Evolutionary conservation across 495 filamentous ascomycete genomes (phyloP).

Genomic region (Aspergillus affinis): DNA sequence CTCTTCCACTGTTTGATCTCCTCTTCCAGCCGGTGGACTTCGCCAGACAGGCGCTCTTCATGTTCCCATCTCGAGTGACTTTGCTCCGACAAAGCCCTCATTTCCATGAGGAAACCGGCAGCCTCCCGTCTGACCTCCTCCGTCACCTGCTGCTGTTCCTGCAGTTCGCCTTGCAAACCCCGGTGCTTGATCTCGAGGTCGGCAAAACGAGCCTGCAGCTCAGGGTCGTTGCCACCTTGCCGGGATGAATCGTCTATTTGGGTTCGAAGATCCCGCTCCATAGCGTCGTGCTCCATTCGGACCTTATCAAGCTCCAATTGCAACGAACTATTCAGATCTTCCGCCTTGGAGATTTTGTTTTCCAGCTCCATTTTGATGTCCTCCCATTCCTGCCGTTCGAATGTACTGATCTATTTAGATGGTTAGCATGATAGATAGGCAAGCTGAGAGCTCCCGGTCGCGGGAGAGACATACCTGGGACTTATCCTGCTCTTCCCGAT

Average conservation of each 20-base stretch:
- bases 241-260: slow-evolving; percentile 58
- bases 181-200: slow-evolving; percentile 71
- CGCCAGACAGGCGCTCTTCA: slow-evolving; percentile 71
- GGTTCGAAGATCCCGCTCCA: slow-evolving; percentile 61
- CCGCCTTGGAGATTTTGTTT: slow-evolving; percentile 71
- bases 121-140: slow-evolving; percentile 87
- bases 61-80: slow-evolving; percentile 75
- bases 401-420: slow-evolving; percentile 34
- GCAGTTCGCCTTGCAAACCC: slow-evolving; percentile 66
- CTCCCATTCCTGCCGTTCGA: slow-evolving; percentile 68
- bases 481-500: slow-evolving; percentile 38
- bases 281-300: slow-evolving; percentile 61
- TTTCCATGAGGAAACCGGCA: slow-evolving; percentile 79
- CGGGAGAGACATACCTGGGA: slow-evolving; percentile 39
- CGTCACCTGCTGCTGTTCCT: slow-evolving; percentile 78
- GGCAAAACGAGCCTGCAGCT: slow-evolving; percentile 55
- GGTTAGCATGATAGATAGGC: slow-evolving; percentile 9
- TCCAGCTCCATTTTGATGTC: slow-evolving; percentile 73
- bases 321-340: slow-evolving; percentile 72
- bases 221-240: slow-evolving; percentile 37
- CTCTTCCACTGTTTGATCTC: slow-evolving; percentile 87
- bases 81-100: slow-evolving; percentile 80
- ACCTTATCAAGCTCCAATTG: slow-evolving; percentile 74
- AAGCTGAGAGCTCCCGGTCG: too few species aligned
- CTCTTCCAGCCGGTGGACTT: slow-evolving; percentile 71